These are phyloP conservation scores for Carex myosuroides DNA, from an alignment of 176 grass and related monocot genomes.

Conservation along the genomic window DNA sequence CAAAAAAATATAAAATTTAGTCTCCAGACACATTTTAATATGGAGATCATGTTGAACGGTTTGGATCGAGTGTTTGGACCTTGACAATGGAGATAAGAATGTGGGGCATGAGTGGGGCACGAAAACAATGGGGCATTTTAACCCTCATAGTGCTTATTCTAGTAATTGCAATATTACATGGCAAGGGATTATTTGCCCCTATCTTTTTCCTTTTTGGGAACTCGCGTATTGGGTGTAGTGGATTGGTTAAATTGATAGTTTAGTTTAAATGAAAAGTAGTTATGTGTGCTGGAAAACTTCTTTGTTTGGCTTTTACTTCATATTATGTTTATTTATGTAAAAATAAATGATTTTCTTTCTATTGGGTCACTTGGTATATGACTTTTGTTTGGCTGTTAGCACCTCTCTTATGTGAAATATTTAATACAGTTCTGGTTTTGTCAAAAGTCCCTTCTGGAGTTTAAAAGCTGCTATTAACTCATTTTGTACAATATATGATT, in stretches of 20 bases:
- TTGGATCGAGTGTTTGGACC: no score
- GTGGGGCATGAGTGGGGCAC: no score
- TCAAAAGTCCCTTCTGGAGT: neutral
- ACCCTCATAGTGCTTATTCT: neutral
- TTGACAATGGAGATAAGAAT: no score
- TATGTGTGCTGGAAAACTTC: neutral
- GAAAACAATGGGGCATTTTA: no score
- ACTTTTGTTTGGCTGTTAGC: no score
- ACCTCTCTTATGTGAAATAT: neutral
- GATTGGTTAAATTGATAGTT: neutral
- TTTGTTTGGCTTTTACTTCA: neutral
- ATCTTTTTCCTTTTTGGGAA: neutral
- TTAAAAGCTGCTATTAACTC: neutral
- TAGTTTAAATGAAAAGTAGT: neutral
- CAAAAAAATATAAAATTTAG: no score
- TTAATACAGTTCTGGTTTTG: neutral
- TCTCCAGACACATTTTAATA: no score
- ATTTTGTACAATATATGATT: neutral
- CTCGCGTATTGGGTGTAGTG: neutral
- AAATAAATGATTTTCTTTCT: neutral
- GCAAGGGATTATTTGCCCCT: neutral
- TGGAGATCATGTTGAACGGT: no score
- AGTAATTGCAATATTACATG: neutral
- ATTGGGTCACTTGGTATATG: neutral
- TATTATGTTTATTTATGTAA: neutral